phyloP scores from a whole-genome alignment of 768 basidiomycete genomes.

The Tylopilus intermedius region DNA sequence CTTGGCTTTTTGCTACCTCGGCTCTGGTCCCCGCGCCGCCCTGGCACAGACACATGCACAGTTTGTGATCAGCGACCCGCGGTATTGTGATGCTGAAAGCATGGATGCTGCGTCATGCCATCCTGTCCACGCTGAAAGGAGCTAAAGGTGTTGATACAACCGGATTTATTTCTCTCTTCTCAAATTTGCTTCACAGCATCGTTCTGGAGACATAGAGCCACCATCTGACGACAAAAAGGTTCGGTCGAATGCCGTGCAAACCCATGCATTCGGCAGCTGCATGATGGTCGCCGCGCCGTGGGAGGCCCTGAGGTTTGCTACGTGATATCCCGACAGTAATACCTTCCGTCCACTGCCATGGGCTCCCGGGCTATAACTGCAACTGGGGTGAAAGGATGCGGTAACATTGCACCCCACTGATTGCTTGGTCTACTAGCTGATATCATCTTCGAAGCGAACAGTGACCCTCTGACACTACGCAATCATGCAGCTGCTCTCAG shows the following conservation, averaged over 20 bases:
- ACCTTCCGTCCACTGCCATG: no score
- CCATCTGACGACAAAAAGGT: background rate
- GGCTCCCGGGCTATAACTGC: background rate
- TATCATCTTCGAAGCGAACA: background rate
- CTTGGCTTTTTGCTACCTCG: no score
- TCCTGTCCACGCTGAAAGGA: background rate
- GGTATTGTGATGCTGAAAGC: background rate
- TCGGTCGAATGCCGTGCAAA: background rate
- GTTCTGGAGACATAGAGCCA: background rate
- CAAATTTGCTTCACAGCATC: background rate
- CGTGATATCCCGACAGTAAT: background rate
- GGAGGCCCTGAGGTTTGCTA: background rate
- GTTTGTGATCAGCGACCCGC: background rate
- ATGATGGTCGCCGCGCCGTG: background rate
- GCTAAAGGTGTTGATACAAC: background rate
- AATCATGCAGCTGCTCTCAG: background rate
- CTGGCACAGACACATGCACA: background rate
- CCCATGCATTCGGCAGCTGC: background rate
- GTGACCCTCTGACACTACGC: background rate
- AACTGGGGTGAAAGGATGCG: background rate
- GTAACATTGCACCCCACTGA: background rate
- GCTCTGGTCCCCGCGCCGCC: background rate
- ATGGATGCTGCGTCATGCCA: background rate
- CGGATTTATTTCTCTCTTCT: background rate
- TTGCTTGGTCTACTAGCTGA: background rate